A percentile compares a stretch with the other conserved stretches of the same genome.
phyloP scores from a whole-genome alignment of 345 rosid genomes.

The Populus deltoides region DNA sequence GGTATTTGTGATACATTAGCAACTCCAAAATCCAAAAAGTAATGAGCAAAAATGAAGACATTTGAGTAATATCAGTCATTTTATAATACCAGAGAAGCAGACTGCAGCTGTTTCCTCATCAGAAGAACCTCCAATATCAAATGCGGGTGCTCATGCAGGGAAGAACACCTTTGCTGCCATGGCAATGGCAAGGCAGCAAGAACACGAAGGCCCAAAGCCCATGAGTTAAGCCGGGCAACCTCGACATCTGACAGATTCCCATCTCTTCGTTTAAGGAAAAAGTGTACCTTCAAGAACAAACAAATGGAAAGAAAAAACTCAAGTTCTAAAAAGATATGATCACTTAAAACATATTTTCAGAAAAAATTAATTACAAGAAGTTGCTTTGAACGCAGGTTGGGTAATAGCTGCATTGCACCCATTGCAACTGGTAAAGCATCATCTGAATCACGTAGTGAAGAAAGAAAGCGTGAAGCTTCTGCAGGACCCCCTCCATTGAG shows the following conservation, averaged over 20 bases:
- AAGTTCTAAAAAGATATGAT: slow-evolving; percentile 1
- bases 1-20: neutral
- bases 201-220: slow-evolving; percentile 98
- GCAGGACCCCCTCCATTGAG: slow-evolving; percentile 99
- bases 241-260: slow-evolving; percentile 79
- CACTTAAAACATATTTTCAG: slow-evolving; percentile 4
- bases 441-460: slow-evolving; percentile 81
- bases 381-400: slow-evolving; percentile 94
- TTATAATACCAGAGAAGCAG: slow-evolving; percentile 73
- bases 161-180: slow-evolving; percentile 98
- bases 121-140: slow-evolving; percentile 89
- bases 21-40: neutral
- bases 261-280: slow-evolving; percentile 84
- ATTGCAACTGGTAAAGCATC: slow-evolving; percentile 95
- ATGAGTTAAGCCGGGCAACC: slow-evolving; percentile 82
- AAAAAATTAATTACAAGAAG: slow-evolving; percentile 60
- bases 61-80: neutral
- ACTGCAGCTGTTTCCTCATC: slow-evolving; percentile 93
- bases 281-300: slow-evolving; percentile 67
- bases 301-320: slow-evolving; percentile 11
- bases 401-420: slow-evolving; percentile 96
- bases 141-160: slow-evolving; percentile 92
- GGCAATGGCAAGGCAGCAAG: slow-evolving; percentile 92
- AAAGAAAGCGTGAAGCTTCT: slow-evolving; percentile 94
- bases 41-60: neutral